phyloP scores from a whole-genome alignment of 139 green algal genomes.

The Tetraselmis chui region DNA sequence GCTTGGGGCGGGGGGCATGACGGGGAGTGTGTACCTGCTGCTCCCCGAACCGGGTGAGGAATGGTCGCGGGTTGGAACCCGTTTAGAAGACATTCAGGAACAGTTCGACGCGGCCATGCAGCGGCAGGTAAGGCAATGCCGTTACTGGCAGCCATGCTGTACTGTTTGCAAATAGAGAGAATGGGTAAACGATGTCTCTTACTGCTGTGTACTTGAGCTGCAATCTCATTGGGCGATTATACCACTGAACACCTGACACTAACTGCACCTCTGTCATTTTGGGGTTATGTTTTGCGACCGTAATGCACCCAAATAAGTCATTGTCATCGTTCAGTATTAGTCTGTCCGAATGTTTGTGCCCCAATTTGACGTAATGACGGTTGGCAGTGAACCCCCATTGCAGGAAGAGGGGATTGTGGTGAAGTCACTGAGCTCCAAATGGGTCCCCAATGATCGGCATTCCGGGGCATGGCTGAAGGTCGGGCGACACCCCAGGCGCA shows the following conservation, averaged over 20 bases:
- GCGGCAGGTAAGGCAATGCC: constrained; percentile 27
- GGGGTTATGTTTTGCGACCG: background rate
- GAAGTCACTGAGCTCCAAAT: constrained; percentile 64
- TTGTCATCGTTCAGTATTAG: too few relatives aligned
- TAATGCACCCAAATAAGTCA: too few relatives aligned
- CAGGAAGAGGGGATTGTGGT: constrained; percentile 81
- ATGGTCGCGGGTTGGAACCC: constrained; percentile 14
- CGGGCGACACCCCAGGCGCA: background rate
- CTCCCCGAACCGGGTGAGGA: constrained; percentile 26
- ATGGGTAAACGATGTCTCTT: too few relatives aligned
- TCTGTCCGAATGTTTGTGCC: background rate
- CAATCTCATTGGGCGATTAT: too few relatives aligned
- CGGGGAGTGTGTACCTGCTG: constrained; percentile 32
- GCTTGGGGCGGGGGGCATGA: constrained; percentile 15
- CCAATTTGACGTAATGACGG: background rate
- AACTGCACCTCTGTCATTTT: too few relatives aligned
- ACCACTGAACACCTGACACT: too few relatives aligned
- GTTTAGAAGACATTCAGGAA: constrained; percentile 35
- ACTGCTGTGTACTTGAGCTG: too few relatives aligned
- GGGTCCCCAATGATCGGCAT: constrained; percentile 60
- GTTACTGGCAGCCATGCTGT: too few relatives aligned
- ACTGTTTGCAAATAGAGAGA: too few relatives aligned
- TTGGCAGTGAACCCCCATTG: background rate
- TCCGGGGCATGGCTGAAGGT: constrained; percentile 51
- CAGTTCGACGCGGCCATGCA: constrained; percentile 32